Percentiles rank a stretch among this genome's conserved stretches.
These are phyloP conservation scores for Aspergillus persii DNA, from an alignment of 2,329 filamentous ascomycete species.

Conservation along the genomic window DNA sequence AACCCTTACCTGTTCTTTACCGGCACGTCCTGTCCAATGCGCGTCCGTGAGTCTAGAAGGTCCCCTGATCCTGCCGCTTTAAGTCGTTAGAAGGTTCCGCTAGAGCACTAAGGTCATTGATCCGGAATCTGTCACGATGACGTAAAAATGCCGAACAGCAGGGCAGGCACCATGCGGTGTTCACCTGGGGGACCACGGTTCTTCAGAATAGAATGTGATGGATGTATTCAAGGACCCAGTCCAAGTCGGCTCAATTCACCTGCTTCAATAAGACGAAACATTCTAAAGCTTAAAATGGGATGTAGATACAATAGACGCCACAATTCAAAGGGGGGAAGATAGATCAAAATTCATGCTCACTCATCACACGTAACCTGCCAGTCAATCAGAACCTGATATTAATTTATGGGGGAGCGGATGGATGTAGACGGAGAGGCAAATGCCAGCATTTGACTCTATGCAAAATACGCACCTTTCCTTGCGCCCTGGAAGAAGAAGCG, in stretches of 20 bases:
- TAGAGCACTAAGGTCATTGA: background rate
- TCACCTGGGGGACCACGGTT: background rate
- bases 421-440: background rate
- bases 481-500: slow-evolving; percentile 96
- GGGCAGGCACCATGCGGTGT: background rate
- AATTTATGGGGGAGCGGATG: background rate
- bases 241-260: slow-evolving; percentile 8
- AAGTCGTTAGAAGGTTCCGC: background rate
- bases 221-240: background rate
- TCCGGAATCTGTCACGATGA: background rate
- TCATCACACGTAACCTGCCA: slow-evolving; percentile 37
- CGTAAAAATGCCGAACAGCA: background rate
- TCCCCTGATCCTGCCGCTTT: background rate
- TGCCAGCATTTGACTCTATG: background rate
- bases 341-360: slow-evolving; percentile 31
- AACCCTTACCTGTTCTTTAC: background rate
- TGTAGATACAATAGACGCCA: slow-evolving; percentile 23
- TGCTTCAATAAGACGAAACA: slow-evolving; percentile 11
- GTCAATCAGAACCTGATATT: background rate
- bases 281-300: slow-evolving; percentile 17
- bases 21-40: background rate
- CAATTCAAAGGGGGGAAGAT: slow-evolving; percentile 25
- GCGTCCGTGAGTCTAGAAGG: background rate
- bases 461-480: slow-evolving; percentile 55
- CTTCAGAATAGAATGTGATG: background rate